These are phyloP conservation scores for Monosporascus sp. DNA, from an alignment of 2,329 filamentous ascomycete species.

Conservation along the genomic window DNA sequence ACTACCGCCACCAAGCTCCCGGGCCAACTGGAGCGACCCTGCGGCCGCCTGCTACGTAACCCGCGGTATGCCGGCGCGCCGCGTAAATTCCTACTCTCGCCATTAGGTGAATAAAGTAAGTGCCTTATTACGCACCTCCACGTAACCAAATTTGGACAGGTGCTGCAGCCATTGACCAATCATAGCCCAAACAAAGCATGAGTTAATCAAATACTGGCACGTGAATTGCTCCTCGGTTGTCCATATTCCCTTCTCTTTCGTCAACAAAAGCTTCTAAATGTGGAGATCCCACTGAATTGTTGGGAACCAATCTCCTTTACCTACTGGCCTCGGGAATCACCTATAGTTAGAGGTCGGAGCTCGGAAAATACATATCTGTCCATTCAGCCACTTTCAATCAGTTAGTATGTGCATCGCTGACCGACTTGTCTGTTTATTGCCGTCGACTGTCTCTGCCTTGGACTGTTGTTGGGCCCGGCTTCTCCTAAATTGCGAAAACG, in stretches of 20 bases:
- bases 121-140: no score
- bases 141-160: no score
- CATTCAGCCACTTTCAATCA: no score
- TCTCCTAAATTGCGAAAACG: background rate
- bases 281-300: background rate
- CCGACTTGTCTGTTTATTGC: background rate
- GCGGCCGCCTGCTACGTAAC: no score
- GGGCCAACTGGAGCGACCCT: no score
- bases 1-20: no score
- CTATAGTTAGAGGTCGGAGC: background rate
- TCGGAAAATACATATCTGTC: background rate
- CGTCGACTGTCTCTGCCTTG: background rate
- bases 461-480: background rate
- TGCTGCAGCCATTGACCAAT: background rate
- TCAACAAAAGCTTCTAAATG: background rate
- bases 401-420: no score
- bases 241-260: background rate
- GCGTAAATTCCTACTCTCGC: no score
- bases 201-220: background rate
- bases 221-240: background rate
- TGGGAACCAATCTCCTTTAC: background rate
- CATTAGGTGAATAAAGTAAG: no score
- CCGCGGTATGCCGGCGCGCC: no score
- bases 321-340: background rate
- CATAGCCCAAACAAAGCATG: background rate